These are phyloP conservation scores for Monilinia polystroma DNA, from an alignment of 2,329 filamentous ascomycete genomes.

Conservation along the genomic window DNA sequence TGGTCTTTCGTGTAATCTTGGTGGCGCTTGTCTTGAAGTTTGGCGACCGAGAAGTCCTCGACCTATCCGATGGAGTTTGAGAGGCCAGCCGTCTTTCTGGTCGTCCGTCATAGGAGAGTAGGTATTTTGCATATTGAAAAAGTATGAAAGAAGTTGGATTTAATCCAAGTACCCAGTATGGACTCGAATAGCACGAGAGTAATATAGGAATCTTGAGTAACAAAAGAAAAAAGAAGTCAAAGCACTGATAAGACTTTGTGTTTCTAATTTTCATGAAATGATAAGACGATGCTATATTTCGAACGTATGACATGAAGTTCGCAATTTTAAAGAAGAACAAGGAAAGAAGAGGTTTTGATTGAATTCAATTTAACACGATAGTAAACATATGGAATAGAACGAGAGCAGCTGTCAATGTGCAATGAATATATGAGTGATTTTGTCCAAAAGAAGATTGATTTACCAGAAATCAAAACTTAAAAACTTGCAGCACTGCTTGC, in stretches of 20 bases:
- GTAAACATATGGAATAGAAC: neutral
- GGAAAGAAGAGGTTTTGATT: neutral
- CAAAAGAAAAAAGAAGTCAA: neutral
- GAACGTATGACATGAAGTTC: neutral
- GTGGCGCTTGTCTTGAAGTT: neutral
- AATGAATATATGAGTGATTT: constrained; percentile 1
- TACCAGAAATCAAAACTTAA: constrained; percentile 11
- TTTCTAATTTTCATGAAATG: constrained; percentile 6
- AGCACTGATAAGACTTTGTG: neutral
- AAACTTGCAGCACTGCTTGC: neutral
- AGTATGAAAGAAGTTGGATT: neutral
- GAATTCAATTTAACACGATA: neutral
- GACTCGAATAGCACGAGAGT: neutral
- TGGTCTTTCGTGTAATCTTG: neutral
- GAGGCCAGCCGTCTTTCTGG: neutral
- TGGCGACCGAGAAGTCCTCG: neutral
- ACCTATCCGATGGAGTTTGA: neutral
- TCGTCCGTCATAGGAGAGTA: neutral
- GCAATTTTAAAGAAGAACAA: neutral
- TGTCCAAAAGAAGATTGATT: neutral
- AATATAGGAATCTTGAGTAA: neutral
- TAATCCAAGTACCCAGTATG: neutral
- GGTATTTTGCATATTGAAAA: neutral
- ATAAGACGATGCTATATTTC: constrained; percentile 1
- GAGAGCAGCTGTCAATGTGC: neutral